Percentiles rank a stretch among this genome's conserved stretches.
These are phyloP conservation scores for Ceratobasidium sp. DNA, from an alignment of 1,284 basidiomycete genomes.

Conservation along the genomic window DNA sequence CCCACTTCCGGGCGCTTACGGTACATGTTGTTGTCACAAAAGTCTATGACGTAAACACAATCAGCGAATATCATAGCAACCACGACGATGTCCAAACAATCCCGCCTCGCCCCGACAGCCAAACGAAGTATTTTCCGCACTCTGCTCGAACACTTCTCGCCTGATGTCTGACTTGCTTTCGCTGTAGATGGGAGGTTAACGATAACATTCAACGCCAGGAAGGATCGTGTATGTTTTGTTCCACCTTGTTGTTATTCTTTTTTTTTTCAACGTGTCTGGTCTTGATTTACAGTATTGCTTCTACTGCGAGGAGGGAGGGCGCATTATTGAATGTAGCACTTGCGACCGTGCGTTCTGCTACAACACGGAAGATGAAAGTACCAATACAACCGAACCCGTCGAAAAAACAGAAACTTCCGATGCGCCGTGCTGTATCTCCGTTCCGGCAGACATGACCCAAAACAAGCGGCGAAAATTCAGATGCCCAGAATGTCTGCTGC, in stretches of 20 bases:
- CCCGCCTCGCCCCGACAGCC: too few species aligned
- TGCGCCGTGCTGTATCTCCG: neutral
- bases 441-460: neutral
- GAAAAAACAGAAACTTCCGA: neutral
- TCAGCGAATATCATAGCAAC: too few species aligned
- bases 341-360: slow-evolving; percentile 26
- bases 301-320: slow-evolving; percentile 30
- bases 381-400: neutral
- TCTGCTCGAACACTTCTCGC: too few species aligned
- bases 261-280: too few species aligned
- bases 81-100: too few species aligned
- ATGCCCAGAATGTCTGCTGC: slow-evolving; percentile 24
- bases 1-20: too few species aligned
- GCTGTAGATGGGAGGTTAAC: too few species aligned
- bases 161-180: too few species aligned
- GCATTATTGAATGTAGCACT: slow-evolving; percentile 8
- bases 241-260: neutral
- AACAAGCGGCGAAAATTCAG: neutral
- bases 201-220: neutral
- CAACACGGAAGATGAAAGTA: neutral
- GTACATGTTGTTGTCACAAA: too few species aligned
- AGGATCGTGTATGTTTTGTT: neutral
- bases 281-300: slow-evolving; percentile 26
- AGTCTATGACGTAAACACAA: too few species aligned
- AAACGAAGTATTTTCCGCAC: too few species aligned